Evolutionary conservation across 2,329 filamentous ascomycete genomes (phyloP).

Genomic region (Elsinoe australis): DNA sequence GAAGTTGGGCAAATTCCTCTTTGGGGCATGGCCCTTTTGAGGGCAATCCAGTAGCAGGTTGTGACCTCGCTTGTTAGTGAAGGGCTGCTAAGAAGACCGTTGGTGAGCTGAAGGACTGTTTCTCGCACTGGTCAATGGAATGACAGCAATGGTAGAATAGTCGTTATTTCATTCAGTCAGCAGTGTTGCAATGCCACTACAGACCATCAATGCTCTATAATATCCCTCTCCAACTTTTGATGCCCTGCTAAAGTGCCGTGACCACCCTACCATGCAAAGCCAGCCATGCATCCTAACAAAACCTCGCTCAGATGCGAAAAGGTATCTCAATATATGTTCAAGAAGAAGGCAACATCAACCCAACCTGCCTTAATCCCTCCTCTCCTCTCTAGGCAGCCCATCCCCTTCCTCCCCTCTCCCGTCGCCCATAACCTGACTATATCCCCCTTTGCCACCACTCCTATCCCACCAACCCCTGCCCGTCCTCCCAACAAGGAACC

Average conservation of each 20-base stretch:
- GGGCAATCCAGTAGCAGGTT: too few relatives aligned
- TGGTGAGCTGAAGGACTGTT: too few relatives aligned
- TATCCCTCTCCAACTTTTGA: too few relatives aligned
- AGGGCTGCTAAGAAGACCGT: too few relatives aligned
- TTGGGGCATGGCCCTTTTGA: too few relatives aligned
- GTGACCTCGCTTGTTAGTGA: too few relatives aligned
- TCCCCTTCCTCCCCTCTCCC: neutral
- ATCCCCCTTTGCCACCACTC: neutral
- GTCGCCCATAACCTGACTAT: neutral
- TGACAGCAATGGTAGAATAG: too few relatives aligned
- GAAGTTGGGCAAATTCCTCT: too few relatives aligned
- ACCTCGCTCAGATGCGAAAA: neutral
- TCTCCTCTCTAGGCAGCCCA: neutral
- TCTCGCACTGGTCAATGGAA: too few relatives aligned
- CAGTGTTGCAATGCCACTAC: neutral
- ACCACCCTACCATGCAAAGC: conserved; percentile 4
- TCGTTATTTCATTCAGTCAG: neutral
- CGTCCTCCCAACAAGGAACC: too few relatives aligned
- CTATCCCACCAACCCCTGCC: conserved; percentile 2
- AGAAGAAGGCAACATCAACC: neutral
- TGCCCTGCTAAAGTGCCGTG: too few relatives aligned
- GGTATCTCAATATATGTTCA: conserved; percentile 15
- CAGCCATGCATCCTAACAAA: conserved; percentile 3
- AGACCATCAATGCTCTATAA: neutral
- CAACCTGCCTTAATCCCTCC: neutral